Base-by-base conservation (phyloP, 805 yeast genomes). In the Schizosaccharomyces osmophilus region DNA sequence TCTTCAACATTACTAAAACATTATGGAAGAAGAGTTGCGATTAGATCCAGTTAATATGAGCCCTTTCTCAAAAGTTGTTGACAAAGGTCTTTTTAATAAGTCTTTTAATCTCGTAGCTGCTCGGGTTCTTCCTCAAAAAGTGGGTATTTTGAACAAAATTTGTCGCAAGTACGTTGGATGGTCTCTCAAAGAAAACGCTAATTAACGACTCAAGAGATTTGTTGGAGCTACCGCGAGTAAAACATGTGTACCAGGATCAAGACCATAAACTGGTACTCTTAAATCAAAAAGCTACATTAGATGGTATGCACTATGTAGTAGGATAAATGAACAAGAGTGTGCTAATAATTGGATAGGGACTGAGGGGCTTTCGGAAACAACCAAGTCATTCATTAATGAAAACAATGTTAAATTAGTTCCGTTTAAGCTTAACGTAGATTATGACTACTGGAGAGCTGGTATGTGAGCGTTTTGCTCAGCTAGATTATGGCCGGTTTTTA, bases 371-470 rank as follows among this genome's bases (percentile, higher is more conserved):
- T 51, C 31, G 36, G 36, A 51, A 3, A 17, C 31, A 5, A 51
- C 36, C 5, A 29, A 24, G n/a, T 51, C 57, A 13, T 76, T 76
- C 62, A 71, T 89, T 1, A 66, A 74, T 39, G 74, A 75, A 55
- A 72, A 75, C 0, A 78, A 81, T 1, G 68, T 69, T 36, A 54
- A 57, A 4, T 69, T 84, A 13, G 70, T 71, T 48, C 80, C 83
- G 1, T 82, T 84, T 67, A 74, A 72, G 2, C 73, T 87, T 62
- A 69, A 67, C 0, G 71, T 93, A 60, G 83, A 76, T 64, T 93
- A 93, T 69, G 77, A 80, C 60, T 86, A 80, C 70, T 93, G 97
- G 97, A 82, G 81, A 65, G 77, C 89, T 0, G 67, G 66, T 65
- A 51, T 29, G 32, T n/a, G 32, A 17, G 8, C 24, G 3, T 22